Evolutionary conservation across 2,329 filamentous ascomycete species (phyloP).

Genomic region (Venturia oleaginea): DNA sequence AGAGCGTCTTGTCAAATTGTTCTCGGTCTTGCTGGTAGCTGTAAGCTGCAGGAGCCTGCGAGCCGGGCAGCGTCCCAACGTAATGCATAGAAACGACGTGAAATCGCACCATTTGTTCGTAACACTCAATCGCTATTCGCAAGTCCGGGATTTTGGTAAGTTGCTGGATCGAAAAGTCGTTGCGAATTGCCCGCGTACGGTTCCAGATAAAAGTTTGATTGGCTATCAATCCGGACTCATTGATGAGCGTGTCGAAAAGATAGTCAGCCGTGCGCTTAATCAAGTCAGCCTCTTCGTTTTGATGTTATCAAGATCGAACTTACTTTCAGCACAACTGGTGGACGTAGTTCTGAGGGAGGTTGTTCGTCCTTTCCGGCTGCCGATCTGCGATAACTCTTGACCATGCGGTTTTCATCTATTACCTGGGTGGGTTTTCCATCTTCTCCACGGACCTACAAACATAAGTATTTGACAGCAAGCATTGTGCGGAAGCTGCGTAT

Average conservation of each 20-base stretch:
- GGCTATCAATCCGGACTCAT: background rate
- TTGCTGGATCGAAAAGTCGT: slow-evolving; percentile 56
- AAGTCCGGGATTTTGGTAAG: slow-evolving; percentile 48
- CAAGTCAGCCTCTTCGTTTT: slow-evolving; percentile 7
- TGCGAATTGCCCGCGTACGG: slow-evolving; percentile 53
- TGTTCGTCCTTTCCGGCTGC: slow-evolving; percentile 55
- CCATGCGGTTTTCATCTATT: slow-evolving; percentile 47
- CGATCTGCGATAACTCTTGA: slow-evolving; percentile 54
- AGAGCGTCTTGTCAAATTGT: slow-evolving; percentile 53
- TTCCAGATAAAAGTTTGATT: slow-evolving; percentile 51
- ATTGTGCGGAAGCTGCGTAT: slow-evolving; percentile 17
- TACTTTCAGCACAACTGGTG: slow-evolving; percentile 38
- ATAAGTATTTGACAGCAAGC: background rate
- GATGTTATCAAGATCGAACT: slow-evolving; percentile 14
- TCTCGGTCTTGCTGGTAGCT: slow-evolving; percentile 53
- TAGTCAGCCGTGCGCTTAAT: slow-evolving; percentile 34
- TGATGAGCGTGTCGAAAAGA: slow-evolving; percentile 38
- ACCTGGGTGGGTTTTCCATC: slow-evolving; percentile 16
- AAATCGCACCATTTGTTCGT: slow-evolving; percentile 55
- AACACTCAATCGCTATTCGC: slow-evolving; percentile 48
- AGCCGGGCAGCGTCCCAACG: slow-evolving; percentile 33
- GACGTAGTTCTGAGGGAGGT: slow-evolving; percentile 54
- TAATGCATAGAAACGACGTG: slow-evolving; percentile 55
- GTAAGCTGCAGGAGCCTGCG: slow-evolving; percentile 41
- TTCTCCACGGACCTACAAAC: background rate